Conservation (phyloP, 2,329 filamentous ascomycete species). For the Colletotrichum tamarilloi region DNA sequence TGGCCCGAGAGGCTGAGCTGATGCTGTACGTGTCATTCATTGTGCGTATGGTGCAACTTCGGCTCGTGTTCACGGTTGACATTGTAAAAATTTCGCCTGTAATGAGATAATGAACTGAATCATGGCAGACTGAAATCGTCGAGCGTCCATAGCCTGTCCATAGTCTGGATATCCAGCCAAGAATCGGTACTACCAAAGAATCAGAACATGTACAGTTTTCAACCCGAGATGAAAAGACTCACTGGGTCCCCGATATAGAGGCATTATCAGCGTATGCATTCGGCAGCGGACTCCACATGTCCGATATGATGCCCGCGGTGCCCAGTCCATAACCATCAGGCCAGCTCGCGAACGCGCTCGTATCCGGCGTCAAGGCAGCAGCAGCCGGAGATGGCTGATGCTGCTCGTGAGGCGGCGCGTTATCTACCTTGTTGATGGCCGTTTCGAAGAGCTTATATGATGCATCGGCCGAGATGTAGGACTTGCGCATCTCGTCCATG, state of each 20-base stretch:
- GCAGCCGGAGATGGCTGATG: constrained; percentile 5
- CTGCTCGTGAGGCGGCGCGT: not conserved
- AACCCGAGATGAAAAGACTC: not conserved
- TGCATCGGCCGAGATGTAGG: constrained; percentile 26
- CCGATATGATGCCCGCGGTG: constrained; percentile 11
- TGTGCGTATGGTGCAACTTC: too few species aligned
- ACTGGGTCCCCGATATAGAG: constrained; percentile 22
- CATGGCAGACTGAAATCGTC: constrained; percentile 8
- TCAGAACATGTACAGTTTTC: not conserved
- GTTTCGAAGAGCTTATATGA: constrained; percentile 26
- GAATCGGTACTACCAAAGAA: constrained; percentile 7
- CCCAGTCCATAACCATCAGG: constrained; percentile 14
- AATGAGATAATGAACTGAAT: not conserved
- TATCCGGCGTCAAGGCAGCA: not conserved
- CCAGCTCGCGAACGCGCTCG: not conserved
- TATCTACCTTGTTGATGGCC: constrained; percentile 22
- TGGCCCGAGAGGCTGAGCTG: not conserved
- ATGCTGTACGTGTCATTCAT: not conserved
- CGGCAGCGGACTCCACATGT: constrained; percentile 22
- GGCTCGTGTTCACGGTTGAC: too few species aligned
- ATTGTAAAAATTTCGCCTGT: too few species aligned
- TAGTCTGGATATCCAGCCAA: constrained; percentile 23
- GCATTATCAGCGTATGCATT: not conserved
- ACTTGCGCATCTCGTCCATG: constrained; percentile 27
- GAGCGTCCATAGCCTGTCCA: constrained; percentile 10